Percentiles rank a stretch among this genome's conserved stretches.
phyloP scores from a whole-genome alignment of 164 flowering plant genomes.

The Nymphaea thermarum region DNA sequence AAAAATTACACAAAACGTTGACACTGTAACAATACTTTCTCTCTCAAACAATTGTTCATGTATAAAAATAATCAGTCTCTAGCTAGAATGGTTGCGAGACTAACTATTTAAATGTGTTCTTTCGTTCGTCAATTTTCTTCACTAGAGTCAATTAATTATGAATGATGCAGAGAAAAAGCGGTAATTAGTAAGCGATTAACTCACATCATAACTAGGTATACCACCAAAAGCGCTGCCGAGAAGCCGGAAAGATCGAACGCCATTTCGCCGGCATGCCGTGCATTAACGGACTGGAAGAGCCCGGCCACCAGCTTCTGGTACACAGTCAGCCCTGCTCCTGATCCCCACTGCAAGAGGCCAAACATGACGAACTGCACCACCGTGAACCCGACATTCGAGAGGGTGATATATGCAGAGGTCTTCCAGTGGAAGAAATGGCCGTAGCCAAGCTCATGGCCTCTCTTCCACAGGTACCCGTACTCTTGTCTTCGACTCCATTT shows the following conservation, averaged over 20 bases:
- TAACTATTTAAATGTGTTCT: too few relatives aligned
- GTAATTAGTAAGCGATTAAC: slow-evolving; percentile 4
- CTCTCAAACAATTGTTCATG: too few relatives aligned
- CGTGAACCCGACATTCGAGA: slow-evolving; percentile 35
- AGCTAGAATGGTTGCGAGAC: too few relatives aligned
- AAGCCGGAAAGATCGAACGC: slow-evolving; percentile 41
- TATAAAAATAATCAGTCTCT: too few relatives aligned
- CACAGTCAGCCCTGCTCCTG: slow-evolving; percentile 33
- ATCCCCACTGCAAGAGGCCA: slow-evolving; percentile 53
- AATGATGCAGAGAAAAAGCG: neutral
- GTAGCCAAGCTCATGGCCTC: slow-evolving; percentile 23
- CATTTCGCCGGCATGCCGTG: slow-evolving; percentile 64
- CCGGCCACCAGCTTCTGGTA: slow-evolving; percentile 41
- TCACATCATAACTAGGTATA: slow-evolving; percentile 71
- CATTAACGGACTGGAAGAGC: slow-evolving; percentile 37
- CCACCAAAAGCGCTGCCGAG: slow-evolving; percentile 41
- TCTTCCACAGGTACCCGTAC: slow-evolving; percentile 24
- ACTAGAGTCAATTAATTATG: too few relatives aligned
- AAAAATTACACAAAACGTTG: too few relatives aligned
- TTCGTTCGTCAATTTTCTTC: too few relatives aligned
- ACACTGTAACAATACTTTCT: too few relatives aligned
- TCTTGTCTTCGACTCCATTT: slow-evolving; percentile 18
- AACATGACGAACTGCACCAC: slow-evolving; percentile 33
- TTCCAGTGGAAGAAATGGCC: slow-evolving; percentile 28
- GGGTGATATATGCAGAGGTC: slow-evolving; percentile 15